Conservation (phyloP, 148 eudicot genomes). For the Vaccinium myrtillus region DNA sequence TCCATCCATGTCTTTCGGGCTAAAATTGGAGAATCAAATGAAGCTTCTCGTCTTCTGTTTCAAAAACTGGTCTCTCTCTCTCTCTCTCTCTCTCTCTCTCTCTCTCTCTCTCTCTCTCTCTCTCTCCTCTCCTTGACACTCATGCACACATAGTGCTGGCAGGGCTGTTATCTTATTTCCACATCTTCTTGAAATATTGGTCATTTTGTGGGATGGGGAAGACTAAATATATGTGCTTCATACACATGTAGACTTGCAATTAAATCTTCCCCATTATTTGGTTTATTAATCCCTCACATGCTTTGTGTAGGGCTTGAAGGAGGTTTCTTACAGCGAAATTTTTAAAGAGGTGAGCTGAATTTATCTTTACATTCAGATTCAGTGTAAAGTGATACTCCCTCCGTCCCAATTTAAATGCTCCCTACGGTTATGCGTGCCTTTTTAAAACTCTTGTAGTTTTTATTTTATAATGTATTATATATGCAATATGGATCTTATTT, state of each 20-base stretch:
- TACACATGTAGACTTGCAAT: not conserved
- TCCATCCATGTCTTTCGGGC: constrained; percentile 65
- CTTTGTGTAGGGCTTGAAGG: constrained; percentile 64
- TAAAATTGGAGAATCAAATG: constrained; percentile 84
- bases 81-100: constrained; percentile 26
- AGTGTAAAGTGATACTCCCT: not conserved
- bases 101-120: constrained; percentile 30
- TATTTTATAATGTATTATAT: too few relatives aligned
- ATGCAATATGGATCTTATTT: too few relatives aligned
- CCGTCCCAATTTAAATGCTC: too few relatives aligned
- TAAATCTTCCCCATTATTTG: not conserved
- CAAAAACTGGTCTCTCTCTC: constrained; percentile 52
- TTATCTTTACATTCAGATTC: not conserved
- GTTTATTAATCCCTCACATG: constrained; percentile 14
- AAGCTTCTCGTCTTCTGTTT: constrained; percentile 64
- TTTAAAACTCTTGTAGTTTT: too few relatives aligned
- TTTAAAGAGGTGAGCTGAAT: constrained; percentile 77
- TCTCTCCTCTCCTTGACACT: constrained; percentile 23
- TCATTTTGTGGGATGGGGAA: not conserved
- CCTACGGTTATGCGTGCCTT: too few relatives aligned
- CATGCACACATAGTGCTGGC: not conserved
- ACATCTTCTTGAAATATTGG: not conserved
- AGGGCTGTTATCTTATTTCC: not conserved
- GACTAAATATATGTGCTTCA: not conserved
- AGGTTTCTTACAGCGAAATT: constrained; percentile 62